A percentile compares a stretch with the other conserved stretches of the same genome.
phyloP scores from a whole-genome alignment of 2,329 filamentous ascomycete genomes.

The Cordyceps militaris region DNA sequence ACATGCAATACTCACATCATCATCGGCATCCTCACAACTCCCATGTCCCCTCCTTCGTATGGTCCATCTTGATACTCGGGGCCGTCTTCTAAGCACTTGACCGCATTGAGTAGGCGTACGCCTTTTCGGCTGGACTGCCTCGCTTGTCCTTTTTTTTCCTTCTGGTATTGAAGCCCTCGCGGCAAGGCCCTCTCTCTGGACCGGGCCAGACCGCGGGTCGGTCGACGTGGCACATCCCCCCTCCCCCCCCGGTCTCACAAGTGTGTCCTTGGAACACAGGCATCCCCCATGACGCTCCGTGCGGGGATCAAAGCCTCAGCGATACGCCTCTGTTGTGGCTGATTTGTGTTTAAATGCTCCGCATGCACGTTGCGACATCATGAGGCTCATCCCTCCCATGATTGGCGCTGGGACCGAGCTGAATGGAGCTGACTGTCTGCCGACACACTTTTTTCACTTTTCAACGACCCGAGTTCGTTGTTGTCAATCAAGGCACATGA shows the following conservation, averaged over 20 bases:
- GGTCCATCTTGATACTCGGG: no score
- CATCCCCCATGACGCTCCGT: background rate
- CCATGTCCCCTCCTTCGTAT: background rate
- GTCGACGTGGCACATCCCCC: background rate
- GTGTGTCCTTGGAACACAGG: background rate
- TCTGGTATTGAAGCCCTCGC: background rate
- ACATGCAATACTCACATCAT: no score
- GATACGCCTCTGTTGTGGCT: conserved; percentile 3
- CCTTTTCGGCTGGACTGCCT: background rate
- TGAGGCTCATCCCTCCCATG: background rate
- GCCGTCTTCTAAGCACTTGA: background rate
- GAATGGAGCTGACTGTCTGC: background rate
- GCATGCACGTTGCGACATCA: background rate
- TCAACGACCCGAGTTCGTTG: background rate
- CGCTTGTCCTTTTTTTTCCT: background rate
- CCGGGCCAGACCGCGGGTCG: background rate
- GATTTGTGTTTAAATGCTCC: background rate
- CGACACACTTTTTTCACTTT: background rate
- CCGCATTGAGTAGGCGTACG: background rate
- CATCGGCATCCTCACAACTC: no score
- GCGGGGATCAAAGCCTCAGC: background rate
- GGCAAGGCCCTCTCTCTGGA: background rate
- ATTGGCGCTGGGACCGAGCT: background rate
- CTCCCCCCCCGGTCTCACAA: background rate
- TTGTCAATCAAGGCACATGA: conserved; percentile 1